phyloP scores from a whole-genome alignment of 345 rosid species.

The Syzygium jambos region DNA sequence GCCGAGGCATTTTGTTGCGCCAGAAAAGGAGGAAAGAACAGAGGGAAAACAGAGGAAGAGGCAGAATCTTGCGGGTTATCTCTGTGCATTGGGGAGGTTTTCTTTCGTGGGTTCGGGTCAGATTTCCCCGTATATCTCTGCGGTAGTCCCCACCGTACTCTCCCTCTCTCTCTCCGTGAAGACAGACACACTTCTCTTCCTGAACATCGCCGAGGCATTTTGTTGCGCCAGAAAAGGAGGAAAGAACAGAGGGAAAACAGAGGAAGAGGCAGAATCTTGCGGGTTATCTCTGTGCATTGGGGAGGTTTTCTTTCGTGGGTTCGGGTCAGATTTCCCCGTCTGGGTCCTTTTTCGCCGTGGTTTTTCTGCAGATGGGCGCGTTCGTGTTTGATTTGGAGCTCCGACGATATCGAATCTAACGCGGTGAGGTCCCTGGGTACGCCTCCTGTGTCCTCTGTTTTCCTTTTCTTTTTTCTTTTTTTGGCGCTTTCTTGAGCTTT shows the following conservation, averaged over 20 bases:
- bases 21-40: too few relatives aligned
- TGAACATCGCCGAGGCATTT: neutral
- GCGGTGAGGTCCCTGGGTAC: neutral
- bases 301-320: neutral
- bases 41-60: too few relatives aligned
- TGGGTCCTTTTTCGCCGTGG: neutral
- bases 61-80: too few relatives aligned
- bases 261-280: neutral
- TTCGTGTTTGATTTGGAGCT: neutral
- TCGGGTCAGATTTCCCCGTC: neutral
- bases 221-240: neutral
- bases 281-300: neutral
- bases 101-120: too few relatives aligned
- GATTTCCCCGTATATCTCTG: too few relatives aligned
- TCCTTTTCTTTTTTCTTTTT: neutral
- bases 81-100: too few relatives aligned
- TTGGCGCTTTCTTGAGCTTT: neutral
- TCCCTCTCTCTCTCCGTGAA: neutral
- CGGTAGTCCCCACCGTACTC: too few relatives aligned
- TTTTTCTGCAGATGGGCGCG: neutral
- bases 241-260: neutral
- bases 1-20: too few relatives aligned
- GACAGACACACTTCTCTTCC: neutral
- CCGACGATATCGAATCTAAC: neutral
- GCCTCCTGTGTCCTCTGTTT: neutral